Evolutionary conservation across 805 yeast genomes (phyloP), one percentile per base, ranked within the genome.

Genomic region (Pichia eremophila): DNA sequence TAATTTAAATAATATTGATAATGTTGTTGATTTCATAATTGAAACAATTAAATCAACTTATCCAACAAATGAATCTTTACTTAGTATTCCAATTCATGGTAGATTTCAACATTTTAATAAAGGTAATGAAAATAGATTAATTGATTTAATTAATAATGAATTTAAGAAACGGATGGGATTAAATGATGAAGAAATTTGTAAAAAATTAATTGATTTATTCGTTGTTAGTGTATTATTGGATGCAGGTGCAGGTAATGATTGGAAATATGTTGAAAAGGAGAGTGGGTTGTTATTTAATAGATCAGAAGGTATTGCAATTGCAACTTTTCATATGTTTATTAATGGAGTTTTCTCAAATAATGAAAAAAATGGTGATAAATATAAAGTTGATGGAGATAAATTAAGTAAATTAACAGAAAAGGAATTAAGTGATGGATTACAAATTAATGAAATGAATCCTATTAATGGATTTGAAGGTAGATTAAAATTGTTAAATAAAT

Each of bases 291-390:
- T 58, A 28, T 60, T 60, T 42, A 62, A 62, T 31, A 68, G 86
- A 58, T 74, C 81, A 14, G 86, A 80, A 63, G 86, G 86, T 4
- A 64, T 79, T 44, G 86, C 85, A 5, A 74, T 80, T 41, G 84
- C 81, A 0, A 71, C 80, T 17, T 67, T 73, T 46, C 68, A 78
- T 54, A 67, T 79, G 74, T 80, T 79, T 57, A 61, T 62, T 10
- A 55, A 62, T 17, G 85, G 85, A 1, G 56, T 52, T 15, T 69
- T 79, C 40, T 55, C 66, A 15, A 31, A 28, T 19, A 61, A 60
- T 40, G 63, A 65, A 35, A 41, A 49, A 1, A 48, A 52, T 8
- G 68, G 70, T 49, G 68, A 70, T 49, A 68, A 68, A 14, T 66
- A 57, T 51, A 68, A 66, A 44, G 80, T 78, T 18, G 69, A 72